Conservation (phyloP, 2,329 filamentous ascomycete species). For the Clarireedia monteithiana region DNA sequence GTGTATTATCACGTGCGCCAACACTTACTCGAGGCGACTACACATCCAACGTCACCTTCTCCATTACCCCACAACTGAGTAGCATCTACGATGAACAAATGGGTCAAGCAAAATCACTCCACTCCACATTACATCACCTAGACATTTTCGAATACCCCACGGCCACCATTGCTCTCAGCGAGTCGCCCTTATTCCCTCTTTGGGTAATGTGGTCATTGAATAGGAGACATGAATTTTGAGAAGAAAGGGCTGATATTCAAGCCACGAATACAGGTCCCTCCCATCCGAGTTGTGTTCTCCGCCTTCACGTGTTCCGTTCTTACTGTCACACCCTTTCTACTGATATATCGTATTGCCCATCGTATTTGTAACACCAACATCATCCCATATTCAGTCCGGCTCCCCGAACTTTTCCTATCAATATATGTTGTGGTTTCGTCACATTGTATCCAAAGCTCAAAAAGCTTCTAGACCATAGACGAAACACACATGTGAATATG, state of each 20-base stretch:
- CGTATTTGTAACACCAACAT: not conserved
- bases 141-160: not conserved
- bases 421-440: conserved; percentile 4
- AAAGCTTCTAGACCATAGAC: not conserved
- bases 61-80: no score
- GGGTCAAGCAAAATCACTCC: no score
- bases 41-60: not conserved
- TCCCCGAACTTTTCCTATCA: conserved; percentile 4
- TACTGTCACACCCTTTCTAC: not conserved
- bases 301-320: not conserved
- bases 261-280: conserved; percentile 7
- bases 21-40: not conserved
- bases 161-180: not conserved
- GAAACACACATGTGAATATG: conserved; percentile 1
- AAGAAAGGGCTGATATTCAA: not conserved
- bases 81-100: no score
- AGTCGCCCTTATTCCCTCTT: not conserved
- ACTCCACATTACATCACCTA: no score
- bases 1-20: no score
- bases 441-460: not conserved
- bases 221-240: no score
- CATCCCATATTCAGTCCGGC: not conserved
- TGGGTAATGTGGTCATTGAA: not conserved
- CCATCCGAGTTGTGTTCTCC: not conserved
- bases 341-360: not conserved